Base-by-base conservation (phyloP, 805 yeast genomes). In the Clavispora fructus region DNA sequence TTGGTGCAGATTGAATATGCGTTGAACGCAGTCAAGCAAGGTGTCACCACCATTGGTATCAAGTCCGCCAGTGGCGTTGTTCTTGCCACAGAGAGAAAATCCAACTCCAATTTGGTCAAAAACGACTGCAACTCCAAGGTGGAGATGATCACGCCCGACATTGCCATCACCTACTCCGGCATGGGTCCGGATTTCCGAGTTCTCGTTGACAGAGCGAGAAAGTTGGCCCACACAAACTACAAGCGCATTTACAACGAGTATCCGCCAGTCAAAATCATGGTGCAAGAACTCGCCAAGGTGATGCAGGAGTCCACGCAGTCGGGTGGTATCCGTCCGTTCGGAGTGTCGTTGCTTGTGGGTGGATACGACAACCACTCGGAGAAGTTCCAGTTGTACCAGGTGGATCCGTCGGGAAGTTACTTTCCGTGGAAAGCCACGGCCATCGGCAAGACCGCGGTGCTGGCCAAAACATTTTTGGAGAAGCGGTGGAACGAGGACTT, bases 401-500 rank as follows among this genome's bases (percentile, higher is more conserved):
- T 94, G 41, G 99, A 94, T 70, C 99, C 99, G 5, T 86, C 96
- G 4, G 99, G 99, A 9, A 83, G 97, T 35, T 94, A 85, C 66
- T 94, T 88, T 77, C 98, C 99, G 9, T 94, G 99, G 99, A 94
- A 92, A 69, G 99, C 99, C 33, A 92, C 99, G 4, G 98, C 99
- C 23, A 94, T 94, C 58, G 99, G 99, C 53, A 91, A 90, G 63
- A 95, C 97, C 25, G 83, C 97, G 4, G 82, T 82, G 39, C 88
- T 95, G n/a, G 99, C 98, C 31, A 94, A 95, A 74, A 92, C 98
- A 1, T 94, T 94, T 59, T 71, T 94, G 62, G 99, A 94, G 67
- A 94, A 94, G 71, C 83, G 99, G 70, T 94, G 98, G 97, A 92
- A 91, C 63, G 95, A 90, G 54, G 96, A 94, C 67, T 75, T 94